A percentile compares a stretch with the other conserved stretches of the same genome.
These are phyloP conservation scores for Sporisorium reilianum DNA, from an alignment of 1,284 basidiomycete genomes.

Conservation along the genomic window DNA sequence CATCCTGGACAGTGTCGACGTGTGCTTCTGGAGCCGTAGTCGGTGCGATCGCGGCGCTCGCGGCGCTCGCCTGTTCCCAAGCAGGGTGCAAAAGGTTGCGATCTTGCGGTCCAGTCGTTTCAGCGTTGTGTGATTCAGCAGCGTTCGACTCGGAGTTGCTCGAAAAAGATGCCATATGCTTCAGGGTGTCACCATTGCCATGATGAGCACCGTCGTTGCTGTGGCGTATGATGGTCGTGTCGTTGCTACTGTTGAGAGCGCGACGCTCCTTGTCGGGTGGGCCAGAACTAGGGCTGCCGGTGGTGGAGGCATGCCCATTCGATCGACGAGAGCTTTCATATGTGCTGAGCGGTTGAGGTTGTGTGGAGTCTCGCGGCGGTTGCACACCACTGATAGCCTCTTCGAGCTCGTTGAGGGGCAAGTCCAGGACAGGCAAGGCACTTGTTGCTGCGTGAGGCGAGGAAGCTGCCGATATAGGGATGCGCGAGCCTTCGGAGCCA, in stretches of 20 bases:
- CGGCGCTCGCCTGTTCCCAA: slow-evolving; percentile 23
- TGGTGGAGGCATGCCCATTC: neutral
- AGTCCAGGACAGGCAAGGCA: slow-evolving; percentile 32
- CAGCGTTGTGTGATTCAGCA: neutral
- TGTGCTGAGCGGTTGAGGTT: neutral
- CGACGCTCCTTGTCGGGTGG: slow-evolving; percentile 5
- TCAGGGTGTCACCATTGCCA: neutral
- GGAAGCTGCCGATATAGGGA: slow-evolving; percentile 6
- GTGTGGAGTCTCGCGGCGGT: neutral
- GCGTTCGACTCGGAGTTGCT: slow-evolving; percentile 14
- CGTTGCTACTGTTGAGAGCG: slow-evolving; percentile 25
- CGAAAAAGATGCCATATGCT: slow-evolving; percentile 18
- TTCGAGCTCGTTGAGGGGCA: slow-evolving; percentile 39
- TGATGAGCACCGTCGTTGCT: slow-evolving; percentile 6
- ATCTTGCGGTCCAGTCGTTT: neutral
- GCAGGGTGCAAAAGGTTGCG: slow-evolving; percentile 29
- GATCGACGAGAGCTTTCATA: neutral
- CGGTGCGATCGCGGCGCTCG: neutral
- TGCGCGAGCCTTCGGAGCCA: slow-evolving; percentile 29
- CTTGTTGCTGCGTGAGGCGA: neutral
- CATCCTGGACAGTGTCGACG: neutral
- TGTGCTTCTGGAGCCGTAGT: neutral
- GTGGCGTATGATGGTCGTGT: slow-evolving; percentile 32
- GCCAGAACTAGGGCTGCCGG: neutral
- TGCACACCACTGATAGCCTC: slow-evolving; percentile 14